Conservation (phyloP, 176 grass and related monocot genomes). For the Musa schizocarpa region DNA sequence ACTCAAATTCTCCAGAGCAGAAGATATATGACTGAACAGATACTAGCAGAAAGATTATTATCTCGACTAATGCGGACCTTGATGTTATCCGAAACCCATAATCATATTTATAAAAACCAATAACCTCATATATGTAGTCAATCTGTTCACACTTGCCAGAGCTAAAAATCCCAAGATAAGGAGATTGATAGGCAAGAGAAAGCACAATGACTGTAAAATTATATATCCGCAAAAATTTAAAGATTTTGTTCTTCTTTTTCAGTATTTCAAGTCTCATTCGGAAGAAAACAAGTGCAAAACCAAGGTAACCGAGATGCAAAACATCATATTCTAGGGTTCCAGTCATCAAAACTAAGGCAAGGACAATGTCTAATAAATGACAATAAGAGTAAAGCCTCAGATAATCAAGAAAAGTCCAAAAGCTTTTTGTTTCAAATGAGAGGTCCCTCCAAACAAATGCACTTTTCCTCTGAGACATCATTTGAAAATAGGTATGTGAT, state of each 20-base stretch:
- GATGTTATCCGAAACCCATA: conserved; percentile 98
- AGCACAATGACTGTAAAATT: conserved; percentile 91
- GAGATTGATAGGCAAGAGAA: conserved; percentile 97
- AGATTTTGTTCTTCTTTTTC: conserved; percentile 94
- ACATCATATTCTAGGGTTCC: conserved; percentile 97
- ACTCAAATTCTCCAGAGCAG: conserved; percentile 76
- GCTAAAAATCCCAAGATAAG: conserved; percentile 85
- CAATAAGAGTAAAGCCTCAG: conserved; percentile 79
- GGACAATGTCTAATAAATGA: conserved; percentile 96
- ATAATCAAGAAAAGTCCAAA: conserved; percentile 99
- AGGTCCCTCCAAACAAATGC: conserved; percentile 82
- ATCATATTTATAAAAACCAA: conserved; percentile 98
- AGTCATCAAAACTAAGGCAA: conserved; percentile 90
- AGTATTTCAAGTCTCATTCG: conserved; percentile 96
- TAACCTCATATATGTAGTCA: conserved; percentile 86
- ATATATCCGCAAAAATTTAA: conserved; percentile 88
- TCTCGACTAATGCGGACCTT: conserved; percentile 91
- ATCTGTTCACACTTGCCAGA: conserved; percentile 81
- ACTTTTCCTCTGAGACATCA: conserved; percentile 79
- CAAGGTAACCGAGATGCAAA: conserved; percentile 93
- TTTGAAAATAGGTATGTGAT: conserved; percentile 63
- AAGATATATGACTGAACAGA: conserved; percentile 96
- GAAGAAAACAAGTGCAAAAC: conserved; percentile 95
- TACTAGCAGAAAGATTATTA: conserved; percentile 88
- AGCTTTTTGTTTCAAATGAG: conserved; percentile 98